Evolutionary conservation across 2,329 filamentous ascomycete genomes (phyloP).

Genomic region (Arthrobotrys sinensis): DNA sequence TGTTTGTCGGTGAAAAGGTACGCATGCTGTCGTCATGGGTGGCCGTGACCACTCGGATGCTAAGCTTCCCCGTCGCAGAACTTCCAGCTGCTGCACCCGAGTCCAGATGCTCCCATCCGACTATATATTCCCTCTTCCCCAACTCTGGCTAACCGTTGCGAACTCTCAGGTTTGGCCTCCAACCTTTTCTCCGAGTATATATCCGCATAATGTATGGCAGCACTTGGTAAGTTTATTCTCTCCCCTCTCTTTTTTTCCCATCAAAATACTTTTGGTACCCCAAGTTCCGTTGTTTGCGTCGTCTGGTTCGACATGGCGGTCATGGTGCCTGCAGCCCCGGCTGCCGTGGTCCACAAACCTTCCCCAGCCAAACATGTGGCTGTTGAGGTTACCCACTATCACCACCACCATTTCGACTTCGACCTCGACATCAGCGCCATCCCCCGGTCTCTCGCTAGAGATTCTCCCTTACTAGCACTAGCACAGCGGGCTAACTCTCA

Average conservation of each 20-base stretch:
- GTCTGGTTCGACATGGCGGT: conserved; percentile 38
- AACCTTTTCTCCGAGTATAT: conserved; percentile 57
- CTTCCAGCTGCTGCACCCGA: conserved; percentile 54
- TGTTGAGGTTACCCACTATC: conserved; percentile 46
- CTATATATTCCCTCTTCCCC: conserved; percentile 29
- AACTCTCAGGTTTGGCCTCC: conserved; percentile 47
- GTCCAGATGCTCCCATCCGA: conserved; percentile 45
- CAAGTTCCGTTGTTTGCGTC: background rate
- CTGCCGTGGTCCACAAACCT: conserved; percentile 51
- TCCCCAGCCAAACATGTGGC: conserved; percentile 49
- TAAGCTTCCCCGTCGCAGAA: conserved; percentile 16
- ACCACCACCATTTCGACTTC: conserved; percentile 44
- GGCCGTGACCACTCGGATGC: conserved; percentile 27
- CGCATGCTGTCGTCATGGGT: conserved; percentile 56
- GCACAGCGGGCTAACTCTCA: conserved; percentile 35
- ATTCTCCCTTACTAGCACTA: conserved; percentile 38
- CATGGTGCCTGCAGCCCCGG: conserved; percentile 39
- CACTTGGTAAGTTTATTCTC: conserved; percentile 48
- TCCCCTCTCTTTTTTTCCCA: background rate
- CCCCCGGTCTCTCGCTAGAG: conserved; percentile 50
- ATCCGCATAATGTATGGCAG: conserved; percentile 61
- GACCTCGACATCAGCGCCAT: conserved; percentile 39
- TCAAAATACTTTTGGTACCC: background rate
- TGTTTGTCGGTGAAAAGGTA: conserved; percentile 59
- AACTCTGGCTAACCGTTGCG: conserved; percentile 54